phyloP scores from a whole-genome alignment of 2,329 filamentous ascomycete species.

The Cladophialophora psammophila region DNA sequence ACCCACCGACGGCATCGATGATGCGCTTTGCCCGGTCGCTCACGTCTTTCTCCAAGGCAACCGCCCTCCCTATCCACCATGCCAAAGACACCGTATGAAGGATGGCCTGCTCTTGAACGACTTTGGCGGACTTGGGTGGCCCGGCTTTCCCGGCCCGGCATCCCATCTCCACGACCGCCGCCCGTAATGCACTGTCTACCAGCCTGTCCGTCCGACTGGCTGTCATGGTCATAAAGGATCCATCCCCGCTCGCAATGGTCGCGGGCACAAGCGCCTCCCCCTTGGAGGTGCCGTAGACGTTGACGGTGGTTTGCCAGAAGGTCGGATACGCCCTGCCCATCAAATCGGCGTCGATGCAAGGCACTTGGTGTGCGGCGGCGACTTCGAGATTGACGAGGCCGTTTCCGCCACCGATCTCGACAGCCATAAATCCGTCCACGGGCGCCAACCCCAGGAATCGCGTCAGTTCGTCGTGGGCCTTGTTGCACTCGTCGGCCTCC shows the following conservation, averaged over 20 bases:
- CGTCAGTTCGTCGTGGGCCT: conserved; percentile 59
- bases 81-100: conserved; percentile 54
- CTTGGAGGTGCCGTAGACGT: conserved; percentile 26
- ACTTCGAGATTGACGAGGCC: conserved; percentile 46
- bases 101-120: conserved; percentile 48
- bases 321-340: conserved; percentile 47
- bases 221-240: conserved; percentile 59
- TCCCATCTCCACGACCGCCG: conserved; percentile 64
- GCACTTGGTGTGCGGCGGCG: conserved; percentile 45
- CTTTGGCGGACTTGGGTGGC: conserved; percentile 50
- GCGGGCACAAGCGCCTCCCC: conserved; percentile 37
- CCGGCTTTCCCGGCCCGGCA: conserved; percentile 53
- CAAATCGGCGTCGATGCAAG: conserved; percentile 55
- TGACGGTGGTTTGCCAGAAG: conserved; percentile 32
- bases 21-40: conserved; percentile 65
- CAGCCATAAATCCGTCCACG: conserved; percentile 65
- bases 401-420: conserved; percentile 73
- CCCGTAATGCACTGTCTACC: conserved; percentile 56
- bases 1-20: conserved; percentile 52
- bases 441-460: conserved; percentile 54
- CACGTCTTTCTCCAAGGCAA: conserved; percentile 53
- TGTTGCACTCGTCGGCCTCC: conserved; percentile 60
- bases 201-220: conserved; percentile 45
- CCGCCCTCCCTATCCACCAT: conserved; percentile 66
- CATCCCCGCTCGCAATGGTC: conserved; percentile 55